phyloP scores from a whole-genome alignment of 1,139 yeast species.

The Debaryomyces psychrophilus region DNA sequence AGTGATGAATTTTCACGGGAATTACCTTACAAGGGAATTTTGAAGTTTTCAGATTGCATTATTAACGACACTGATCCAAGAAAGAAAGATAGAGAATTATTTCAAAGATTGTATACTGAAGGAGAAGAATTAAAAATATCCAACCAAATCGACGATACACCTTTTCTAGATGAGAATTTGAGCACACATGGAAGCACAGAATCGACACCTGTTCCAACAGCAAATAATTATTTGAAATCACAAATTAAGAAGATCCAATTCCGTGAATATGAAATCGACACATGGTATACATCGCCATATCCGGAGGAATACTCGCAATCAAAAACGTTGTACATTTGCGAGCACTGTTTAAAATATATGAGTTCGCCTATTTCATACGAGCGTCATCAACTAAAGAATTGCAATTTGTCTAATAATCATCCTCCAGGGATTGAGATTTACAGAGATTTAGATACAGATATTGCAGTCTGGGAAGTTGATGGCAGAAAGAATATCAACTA shows the following conservation, averaged over 20 bases:
- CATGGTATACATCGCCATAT: slow-evolving; percentile 94
- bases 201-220: slow-evolving; percentile 22
- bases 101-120: slow-evolving; percentile 34
- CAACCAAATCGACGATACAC: slow-evolving; percentile 1
- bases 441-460: slow-evolving; percentile 52
- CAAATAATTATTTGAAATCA: slow-evolving; percentile 23
- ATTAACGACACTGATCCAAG: slow-evolving; percentile 67
- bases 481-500: slow-evolving; percentile 81
- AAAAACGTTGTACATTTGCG: slow-evolving; percentile 72
- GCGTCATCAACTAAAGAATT: slow-evolving; percentile 77
- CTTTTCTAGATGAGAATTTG: background rate
- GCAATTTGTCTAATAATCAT: slow-evolving; percentile 50
- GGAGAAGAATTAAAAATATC: slow-evolving; percentile 27
- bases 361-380: slow-evolving; percentile 65
- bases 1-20: slow-evolving; percentile 26
- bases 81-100: slow-evolving; percentile 49
- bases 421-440: slow-evolving; percentile 96
- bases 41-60: slow-evolving; percentile 60
- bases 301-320: slow-evolving; percentile 82
- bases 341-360: slow-evolving; percentile 83
- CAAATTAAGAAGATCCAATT: slow-evolving; percentile 62
- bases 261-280: slow-evolving; percentile 71
- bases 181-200: slow-evolving; percentile 11
- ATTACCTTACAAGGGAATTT: slow-evolving; percentile 67
- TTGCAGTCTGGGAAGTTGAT: slow-evolving; percentile 88